These are phyloP conservation scores for Silene vulgaris DNA, from an alignment of 179 eudicot genomes.

Conservation along the genomic window DNA sequence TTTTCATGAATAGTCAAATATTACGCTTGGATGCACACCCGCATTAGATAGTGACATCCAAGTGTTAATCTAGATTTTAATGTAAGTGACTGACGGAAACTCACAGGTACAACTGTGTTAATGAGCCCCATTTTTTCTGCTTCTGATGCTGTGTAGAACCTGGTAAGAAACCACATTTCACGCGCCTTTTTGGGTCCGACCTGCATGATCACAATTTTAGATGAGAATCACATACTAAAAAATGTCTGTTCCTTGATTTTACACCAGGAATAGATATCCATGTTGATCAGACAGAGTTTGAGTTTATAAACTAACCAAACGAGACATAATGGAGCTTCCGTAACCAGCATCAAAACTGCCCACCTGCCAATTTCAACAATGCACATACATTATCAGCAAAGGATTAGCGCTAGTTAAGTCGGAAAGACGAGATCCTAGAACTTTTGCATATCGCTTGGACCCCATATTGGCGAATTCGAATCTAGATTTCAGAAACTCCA, in stretches of 20 bases:
- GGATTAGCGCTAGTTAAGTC: too few species aligned
- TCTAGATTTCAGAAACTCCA: too few species aligned
- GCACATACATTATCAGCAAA: neutral
- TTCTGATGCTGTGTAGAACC: conserved; percentile 79
- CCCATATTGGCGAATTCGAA: too few species aligned
- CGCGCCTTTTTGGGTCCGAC: conserved; percentile 90
- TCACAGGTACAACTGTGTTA: conserved; percentile 88
- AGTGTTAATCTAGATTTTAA: neutral
- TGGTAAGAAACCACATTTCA: conserved; percentile 87
- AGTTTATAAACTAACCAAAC: conserved; percentile 56
- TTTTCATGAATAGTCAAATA: neutral
- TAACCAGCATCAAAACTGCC: conserved; percentile 99
- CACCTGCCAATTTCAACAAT: conserved; percentile 44
- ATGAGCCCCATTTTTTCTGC: conserved; percentile 93
- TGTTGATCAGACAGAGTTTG: neutral
- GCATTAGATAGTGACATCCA: neutral
- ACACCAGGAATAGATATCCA: neutral
- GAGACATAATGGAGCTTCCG: conserved; percentile 90
- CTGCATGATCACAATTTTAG: conserved; percentile 32
- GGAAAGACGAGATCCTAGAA: too few species aligned
- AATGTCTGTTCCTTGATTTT: neutral
- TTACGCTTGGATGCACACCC: neutral
- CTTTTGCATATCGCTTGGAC: too few species aligned
- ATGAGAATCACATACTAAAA: neutral
- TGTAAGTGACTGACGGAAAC: conserved; percentile 21